These are phyloP conservation scores for Syncephalastrum contaminatum DNA, from an alignment of 371 early-diverging fungal genomes.

Conservation along the genomic window DNA sequence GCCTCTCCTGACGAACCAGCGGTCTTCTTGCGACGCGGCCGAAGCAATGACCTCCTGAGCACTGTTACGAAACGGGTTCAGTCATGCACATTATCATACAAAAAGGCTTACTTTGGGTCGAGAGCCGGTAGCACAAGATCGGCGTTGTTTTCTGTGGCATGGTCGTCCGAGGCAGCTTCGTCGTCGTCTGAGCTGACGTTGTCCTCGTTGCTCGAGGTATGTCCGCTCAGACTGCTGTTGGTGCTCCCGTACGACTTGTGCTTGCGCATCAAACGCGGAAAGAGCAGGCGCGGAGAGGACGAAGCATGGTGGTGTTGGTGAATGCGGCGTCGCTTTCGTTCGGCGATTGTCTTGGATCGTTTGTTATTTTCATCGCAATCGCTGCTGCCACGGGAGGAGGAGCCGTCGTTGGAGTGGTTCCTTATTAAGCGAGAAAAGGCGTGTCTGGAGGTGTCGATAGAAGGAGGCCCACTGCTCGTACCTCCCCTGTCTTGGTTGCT, in stretches of 20 bases:
- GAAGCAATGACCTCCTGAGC: conserved; percentile 24
- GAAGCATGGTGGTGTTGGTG: conserved; percentile 24
- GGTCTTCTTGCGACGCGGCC: conserved; percentile 16
- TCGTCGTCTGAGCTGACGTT: conserved; percentile 5
- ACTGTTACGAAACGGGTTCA: conserved; percentile 7
- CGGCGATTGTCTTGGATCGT: conserved; percentile 11
- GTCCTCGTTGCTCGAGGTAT: conserved; percentile 4
- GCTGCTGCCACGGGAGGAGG: conserved; percentile 20
- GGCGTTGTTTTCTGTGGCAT: conserved; percentile 6
- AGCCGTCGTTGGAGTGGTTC: conserved; percentile 9
- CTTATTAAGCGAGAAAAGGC: too few relatives aligned
- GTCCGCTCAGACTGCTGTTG: conserved; percentile 6
- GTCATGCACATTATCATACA: conserved; percentile 4
- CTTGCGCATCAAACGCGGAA: conserved; percentile 11
- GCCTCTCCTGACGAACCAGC: conserved; percentile 17
- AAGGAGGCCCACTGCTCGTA: too few relatives aligned
- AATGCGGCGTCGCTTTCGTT: conserved; percentile 34
- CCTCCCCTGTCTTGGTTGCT: background rate
- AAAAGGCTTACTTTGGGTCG: conserved; percentile 38
- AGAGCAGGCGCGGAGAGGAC: conserved; percentile 6
- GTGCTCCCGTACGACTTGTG: conserved; percentile 5
- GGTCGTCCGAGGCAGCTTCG: background rate
- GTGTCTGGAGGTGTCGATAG: too few relatives aligned
- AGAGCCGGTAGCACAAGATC: conserved; percentile 45
- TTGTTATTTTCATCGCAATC: conserved; percentile 19